phyloP scores from a whole-genome alignment of 2,329 filamentous ascomycete genomes.

The Endocalyx cinctus region DNA sequence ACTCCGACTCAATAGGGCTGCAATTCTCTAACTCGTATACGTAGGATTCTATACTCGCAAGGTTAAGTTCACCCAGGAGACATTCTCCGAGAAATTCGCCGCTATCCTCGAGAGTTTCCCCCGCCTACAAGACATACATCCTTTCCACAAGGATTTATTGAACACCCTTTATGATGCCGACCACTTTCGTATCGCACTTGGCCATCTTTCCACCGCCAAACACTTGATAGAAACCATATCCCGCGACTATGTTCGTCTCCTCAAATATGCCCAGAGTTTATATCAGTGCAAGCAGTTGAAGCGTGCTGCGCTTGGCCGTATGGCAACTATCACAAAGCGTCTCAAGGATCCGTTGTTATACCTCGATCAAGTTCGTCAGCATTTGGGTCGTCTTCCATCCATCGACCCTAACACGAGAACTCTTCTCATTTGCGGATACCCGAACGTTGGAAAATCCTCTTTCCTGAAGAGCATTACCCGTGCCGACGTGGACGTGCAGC shows the following conservation, averaged over 20 bases:
- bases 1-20: constrained; percentile 33
- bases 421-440: constrained; percentile 93
- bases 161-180: constrained; percentile 99
- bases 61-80: constrained; percentile 97
- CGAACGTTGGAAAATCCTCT: constrained; percentile 95
- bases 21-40: constrained; percentile 21
- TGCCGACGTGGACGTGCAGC: constrained; percentile 94
- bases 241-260: constrained; percentile 89
- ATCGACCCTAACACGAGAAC: constrained; percentile 98
- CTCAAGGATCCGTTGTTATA: constrained; percentile 93
- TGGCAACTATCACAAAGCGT: constrained; percentile 94
- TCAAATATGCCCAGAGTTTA: constrained; percentile 94
- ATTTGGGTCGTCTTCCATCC: constrained; percentile 93
- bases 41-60: constrained; percentile 83
- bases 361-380: constrained; percentile 93
- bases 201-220: constrained; percentile 93
- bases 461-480: constrained; percentile 90
- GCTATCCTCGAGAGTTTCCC: constrained; percentile 92
- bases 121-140: constrained; percentile 87
- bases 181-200: constrained; percentile 94
- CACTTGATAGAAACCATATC: constrained; percentile 94
- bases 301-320: constrained; percentile 89
- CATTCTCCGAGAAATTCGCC: constrained; percentile 88
- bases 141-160: constrained; percentile 74
- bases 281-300: constrained; percentile 99